These are phyloP conservation scores for Leccinum variabile DNA, from an alignment of 1,284 basidiomycete species.

Conservation along the genomic window DNA sequence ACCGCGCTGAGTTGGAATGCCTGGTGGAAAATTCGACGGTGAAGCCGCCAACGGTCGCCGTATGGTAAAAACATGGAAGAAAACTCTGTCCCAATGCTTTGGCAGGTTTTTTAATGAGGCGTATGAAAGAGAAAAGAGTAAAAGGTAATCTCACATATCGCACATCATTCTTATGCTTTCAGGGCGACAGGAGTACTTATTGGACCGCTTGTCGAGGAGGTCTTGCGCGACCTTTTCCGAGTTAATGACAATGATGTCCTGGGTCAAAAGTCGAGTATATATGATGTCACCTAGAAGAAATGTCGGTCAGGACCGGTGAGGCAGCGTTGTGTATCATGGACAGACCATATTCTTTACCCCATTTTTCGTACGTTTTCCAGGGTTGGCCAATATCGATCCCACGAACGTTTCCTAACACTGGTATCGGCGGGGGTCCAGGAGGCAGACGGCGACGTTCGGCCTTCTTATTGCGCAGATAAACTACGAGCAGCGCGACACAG, in stretches of 20 bases:
- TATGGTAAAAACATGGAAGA: constrained; percentile 27
- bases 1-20: constrained; percentile 23
- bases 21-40: constrained; percentile 32
- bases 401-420: too few species aligned
- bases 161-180: background rate
- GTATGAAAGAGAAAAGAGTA: background rate
- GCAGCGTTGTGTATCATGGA: too few species aligned
- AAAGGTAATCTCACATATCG: background rate
- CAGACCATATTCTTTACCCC: too few species aligned
- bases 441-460: constrained; percentile 16
- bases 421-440: constrained; percentile 17
- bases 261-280: constrained; percentile 21
- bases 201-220: constrained; percentile 22
- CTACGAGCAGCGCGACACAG: constrained; percentile 12
- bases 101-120: background rate
- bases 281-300: constrained; percentile 8
- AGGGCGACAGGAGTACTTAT: background rate
- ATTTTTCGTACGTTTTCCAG: too few species aligned
- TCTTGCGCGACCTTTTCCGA: constrained; percentile 27
- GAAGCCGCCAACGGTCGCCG: constrained; percentile 29
- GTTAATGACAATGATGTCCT: constrained; percentile 25
- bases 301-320: too few species aligned
- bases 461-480: constrained; percentile 15
- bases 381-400: too few species aligned
- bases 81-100: constrained; percentile 26